Base-by-base conservation (phyloP, 2,329 filamentous ascomycete species). In the Drechslera avenae region DNA sequence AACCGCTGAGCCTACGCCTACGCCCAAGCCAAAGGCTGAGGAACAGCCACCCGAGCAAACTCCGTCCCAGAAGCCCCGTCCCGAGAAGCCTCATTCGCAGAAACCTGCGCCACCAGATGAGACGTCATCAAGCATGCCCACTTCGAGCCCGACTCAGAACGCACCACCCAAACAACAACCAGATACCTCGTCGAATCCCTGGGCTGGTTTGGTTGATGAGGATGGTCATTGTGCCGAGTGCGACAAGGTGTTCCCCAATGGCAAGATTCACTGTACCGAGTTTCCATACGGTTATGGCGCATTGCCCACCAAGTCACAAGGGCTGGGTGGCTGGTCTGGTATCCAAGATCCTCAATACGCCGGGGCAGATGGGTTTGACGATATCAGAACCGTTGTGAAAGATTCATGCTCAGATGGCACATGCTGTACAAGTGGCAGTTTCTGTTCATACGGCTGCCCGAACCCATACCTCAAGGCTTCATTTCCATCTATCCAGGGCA, bases 381-480 rank as follows among this genome's bases (percentile, higher is more conserved):
- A 81, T 41, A 87, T 95, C 68, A 79, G 76, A 71, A 82, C 83
- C 53, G 90, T 92, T 54, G 79, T 83, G 43, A 86, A 86, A 33
- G 85, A 82, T 19, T 74, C 86, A 39, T 77, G 76, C 52, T 48
- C 54, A 7, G 71, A 77, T 14, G 88, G 87, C 13, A 75, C 83
- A 13, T 75, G 74, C 53, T 93, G 90, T 77, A 62, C 56, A 6
- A 51, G 62, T 18, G 86, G 85, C 40, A 76, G 80, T 51, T 91
- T 92, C 81, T 97, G 93, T 81, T 96, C 92, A 2, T 97, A 97
- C 69, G 86, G 90, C 49, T 99, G 94, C 80, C 89, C 90, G n/a
- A 77, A 86, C 21, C 93, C 93, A 37, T 96, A 94, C 76, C 86
- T 94, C 74, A 97, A 97, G 83, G 83, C 88, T 3, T 93, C 97